Evolutionary conservation across 2,329 filamentous ascomycete species (phyloP), one percentile per base, ranked within the genome.

Genomic region (Paraphoma sp.): DNA sequence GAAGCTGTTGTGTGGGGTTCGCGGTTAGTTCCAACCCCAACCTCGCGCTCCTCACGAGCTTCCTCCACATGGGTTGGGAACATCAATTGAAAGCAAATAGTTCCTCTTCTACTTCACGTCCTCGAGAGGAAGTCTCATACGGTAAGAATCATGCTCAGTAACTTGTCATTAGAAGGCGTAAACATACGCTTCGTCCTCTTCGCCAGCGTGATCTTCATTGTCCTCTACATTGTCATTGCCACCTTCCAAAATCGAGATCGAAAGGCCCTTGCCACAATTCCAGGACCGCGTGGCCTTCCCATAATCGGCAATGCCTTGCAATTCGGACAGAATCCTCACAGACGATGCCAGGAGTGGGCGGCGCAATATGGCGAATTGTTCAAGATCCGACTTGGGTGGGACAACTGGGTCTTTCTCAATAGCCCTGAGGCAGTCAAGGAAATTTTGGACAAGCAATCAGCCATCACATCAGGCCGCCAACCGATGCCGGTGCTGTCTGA

Each of bases 401-500:
- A 78, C 18, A 69, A 77, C 45, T 81, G 76, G 75, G 70, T 78
- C 3, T 61, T 78, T n/a, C 57, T 80, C 52, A 79, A 78, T 60
- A 74, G 54, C 38, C 76, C 77, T 1, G 67, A 73, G 45, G 78
- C 78, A 1, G 66, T 80, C 10, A 70, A 70, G 23, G 78, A 80
- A n/a, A 77, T 81, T 11, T 54, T 81, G 16, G 75, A 80, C 43
- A 79, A 76, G 48, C 64, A 69, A 31, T 69, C 74, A 3, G 52
- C 63, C 2, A 53, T 55, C 28, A 76, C 75, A 2, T 76, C 75
- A 0, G 69, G 67, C n/a, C 69, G 70, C 49, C 42, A 56, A 8
- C 77, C 75, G 0, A 56, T 68, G 31, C 78, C 77, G 0, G 62
- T 80, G 23, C 69, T 61, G 12, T 62, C 68, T 6, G 75, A 76